phyloP scores from a whole-genome alignment of 495 filamentous ascomycete genomes.

The Penicillium mononematosum region DNA sequence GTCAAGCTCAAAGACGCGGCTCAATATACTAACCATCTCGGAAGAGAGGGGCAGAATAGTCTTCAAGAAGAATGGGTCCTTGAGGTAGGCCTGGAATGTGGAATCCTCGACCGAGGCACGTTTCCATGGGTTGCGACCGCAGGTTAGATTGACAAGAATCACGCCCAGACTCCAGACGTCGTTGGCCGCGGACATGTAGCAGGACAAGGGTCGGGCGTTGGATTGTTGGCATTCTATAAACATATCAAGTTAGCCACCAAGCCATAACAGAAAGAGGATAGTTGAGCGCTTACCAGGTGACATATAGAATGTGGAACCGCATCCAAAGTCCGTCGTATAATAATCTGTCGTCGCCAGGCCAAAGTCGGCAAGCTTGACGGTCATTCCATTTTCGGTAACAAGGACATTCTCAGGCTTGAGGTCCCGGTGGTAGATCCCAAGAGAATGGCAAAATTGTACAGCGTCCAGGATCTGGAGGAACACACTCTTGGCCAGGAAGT shows the following conservation, averaged over 20 bases:
- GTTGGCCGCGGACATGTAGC: conserved; percentile 90
- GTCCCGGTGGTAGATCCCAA: conserved; percentile 96
- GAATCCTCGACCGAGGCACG: conserved; percentile 89
- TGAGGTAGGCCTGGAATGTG: conserved; percentile 89
- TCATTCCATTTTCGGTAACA: conserved; percentile 81
- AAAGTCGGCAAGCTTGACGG: conserved; percentile 96
- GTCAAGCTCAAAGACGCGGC: conserved; percentile 85
- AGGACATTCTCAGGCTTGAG: conserved; percentile 98
- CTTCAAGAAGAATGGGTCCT: conserved; percentile 83
- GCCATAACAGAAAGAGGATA: background rate
- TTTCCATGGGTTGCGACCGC: conserved; percentile 98
- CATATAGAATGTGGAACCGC: conserved; percentile 99
- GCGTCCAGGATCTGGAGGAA: conserved; percentile 98
- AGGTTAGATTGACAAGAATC: conserved; percentile 95
- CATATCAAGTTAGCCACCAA: background rate
- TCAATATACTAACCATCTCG: conserved; percentile 85
- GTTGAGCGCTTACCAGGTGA: conserved; percentile 73
- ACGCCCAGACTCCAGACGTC: conserved; percentile 98
- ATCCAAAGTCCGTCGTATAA: conserved; percentile 90
- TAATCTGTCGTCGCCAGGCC: conserved; percentile 85
- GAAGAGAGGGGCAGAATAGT: conserved; percentile 89
- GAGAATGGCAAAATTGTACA: conserved; percentile 88
- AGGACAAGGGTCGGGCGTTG: conserved; percentile 70
- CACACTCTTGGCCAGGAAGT: conserved; percentile 77
- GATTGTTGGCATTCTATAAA: conserved; percentile 85